These are phyloP conservation scores for Tolypocladium tundrense DNA, from an alignment of 2,329 filamentous ascomycete genomes.

Conservation along the genomic window DNA sequence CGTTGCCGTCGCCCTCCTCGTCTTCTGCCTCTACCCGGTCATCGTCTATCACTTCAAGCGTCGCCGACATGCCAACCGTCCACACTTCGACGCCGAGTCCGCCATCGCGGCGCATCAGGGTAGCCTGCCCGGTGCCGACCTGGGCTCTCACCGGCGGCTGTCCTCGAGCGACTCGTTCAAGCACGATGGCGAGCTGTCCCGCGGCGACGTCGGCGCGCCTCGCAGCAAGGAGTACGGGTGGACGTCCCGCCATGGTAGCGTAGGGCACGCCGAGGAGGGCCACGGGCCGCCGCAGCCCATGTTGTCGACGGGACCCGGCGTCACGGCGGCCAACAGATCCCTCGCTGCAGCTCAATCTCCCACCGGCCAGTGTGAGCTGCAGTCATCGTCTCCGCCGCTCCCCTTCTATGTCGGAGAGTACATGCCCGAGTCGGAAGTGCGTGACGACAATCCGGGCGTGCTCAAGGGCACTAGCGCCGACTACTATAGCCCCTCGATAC, in stretches of 20 bases:
- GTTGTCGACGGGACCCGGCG: neutral
- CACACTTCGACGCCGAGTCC: constrained; percentile 18
- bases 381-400: constrained; percentile 4
- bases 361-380: constrained; percentile 4
- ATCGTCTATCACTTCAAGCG: constrained; percentile 22
- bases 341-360: neutral
- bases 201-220: constrained; percentile 8
- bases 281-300: neutral
- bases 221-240: constrained; percentile 16
- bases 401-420: constrained; percentile 14
- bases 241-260: constrained; percentile 9
- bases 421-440: constrained; percentile 15
- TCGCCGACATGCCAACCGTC: constrained; percentile 10
- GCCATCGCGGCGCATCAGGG: constrained; percentile 11
- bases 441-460: constrained; percentile 18
- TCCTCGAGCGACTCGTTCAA: constrained; percentile 28
- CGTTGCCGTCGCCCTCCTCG: constrained; percentile 20
- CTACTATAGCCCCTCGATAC: constrained; percentile 30
- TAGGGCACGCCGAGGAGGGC: neutral
- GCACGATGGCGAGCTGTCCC: constrained; percentile 16
- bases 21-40: constrained; percentile 29
- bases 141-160: constrained; percentile 16
- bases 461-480: constrained; percentile 27
- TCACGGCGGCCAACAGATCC: neutral
- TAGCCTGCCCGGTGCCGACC: constrained; percentile 4